These are phyloP conservation scores for Candida maesae DNA, from an alignment of 805 yeast genomes.

Conservation along the genomic window DNA sequence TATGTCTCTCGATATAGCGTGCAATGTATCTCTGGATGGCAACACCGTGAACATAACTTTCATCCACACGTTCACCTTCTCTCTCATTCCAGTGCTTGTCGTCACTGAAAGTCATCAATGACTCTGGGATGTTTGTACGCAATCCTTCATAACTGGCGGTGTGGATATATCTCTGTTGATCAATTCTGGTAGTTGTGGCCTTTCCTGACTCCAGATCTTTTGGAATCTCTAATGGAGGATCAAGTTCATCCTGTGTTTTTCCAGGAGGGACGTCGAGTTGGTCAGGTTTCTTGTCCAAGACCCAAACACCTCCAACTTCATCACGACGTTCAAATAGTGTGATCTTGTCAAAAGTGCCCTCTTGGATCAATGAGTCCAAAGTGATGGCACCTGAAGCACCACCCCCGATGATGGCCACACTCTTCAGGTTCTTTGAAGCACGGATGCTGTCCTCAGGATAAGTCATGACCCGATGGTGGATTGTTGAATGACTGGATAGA, in stretches of 20 bases:
- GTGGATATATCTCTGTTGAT: conserved; percentile 27
- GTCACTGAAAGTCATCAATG: conserved; percentile 44
- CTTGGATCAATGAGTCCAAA: conserved; percentile 36
- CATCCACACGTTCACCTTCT: conserved; percentile 29
- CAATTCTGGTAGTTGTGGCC: conserved; percentile 3
- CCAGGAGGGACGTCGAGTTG: conserved; percentile 28
- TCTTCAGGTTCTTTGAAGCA: neutral
- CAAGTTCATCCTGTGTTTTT: conserved; percentile 22
- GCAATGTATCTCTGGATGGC: conserved; percentile 56
- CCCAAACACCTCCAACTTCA: conserved; percentile 43
- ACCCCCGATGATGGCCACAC: conserved; percentile 46
- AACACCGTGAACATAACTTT: conserved; percentile 44
- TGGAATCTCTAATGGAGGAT: conserved; percentile 25
- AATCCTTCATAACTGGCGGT: conserved; percentile 30
- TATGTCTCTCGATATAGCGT: conserved; percentile 35
- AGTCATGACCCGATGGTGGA: too few species aligned
- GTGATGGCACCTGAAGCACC: conserved; percentile 47
- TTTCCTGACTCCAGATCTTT: neutral
- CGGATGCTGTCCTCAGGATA: neutral
- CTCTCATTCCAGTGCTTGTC: conserved; percentile 31
- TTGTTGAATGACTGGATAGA: too few species aligned
- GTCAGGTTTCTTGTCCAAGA: conserved; percentile 21
- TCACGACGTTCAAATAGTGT: conserved; percentile 39
- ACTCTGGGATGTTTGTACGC: conserved; percentile 41
- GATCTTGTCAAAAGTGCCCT: conserved; percentile 31